Evolutionary conservation across 2,329 filamentous ascomycete genomes (phyloP), one percentile per base, ranked within the genome.

Genomic region (Sporothrix luriei): DNA sequence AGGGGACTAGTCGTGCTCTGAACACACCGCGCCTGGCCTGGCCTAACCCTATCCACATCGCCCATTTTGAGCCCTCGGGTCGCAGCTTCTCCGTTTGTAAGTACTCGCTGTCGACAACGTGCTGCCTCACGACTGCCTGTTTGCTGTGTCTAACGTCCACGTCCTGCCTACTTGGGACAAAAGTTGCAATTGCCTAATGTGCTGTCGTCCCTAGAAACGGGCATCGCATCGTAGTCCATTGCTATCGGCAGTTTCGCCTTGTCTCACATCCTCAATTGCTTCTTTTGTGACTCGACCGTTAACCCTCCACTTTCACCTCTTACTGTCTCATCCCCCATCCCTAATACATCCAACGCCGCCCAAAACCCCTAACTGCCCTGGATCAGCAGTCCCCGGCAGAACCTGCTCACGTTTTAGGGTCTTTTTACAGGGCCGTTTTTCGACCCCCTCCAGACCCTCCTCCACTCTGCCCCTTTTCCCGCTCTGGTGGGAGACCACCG

Each of bases 391-490:
- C 29, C 48, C 19, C 49, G 38, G 46, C 55, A 21, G 40, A 16
- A 3, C 40, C 40, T 61, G 62, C 66, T 68, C 61, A 66, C 67
- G 43, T 69, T 66, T 55, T 55, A 54, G 52, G 66, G 52, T 7
- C 26, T 52, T 52, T 38, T 52, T 52, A 26, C 54, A 64, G 43
- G 46, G 46, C 24, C 46, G 24, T 29, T 65, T 65, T 26, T 65
- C 46, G 62, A 43, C 52, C 26, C 52, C 51, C 43, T 57, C 54
- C 11, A n/a, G 29, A 19, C 62, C 51, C 54, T 59, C 66, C 66
- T 59, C 66, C 66, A 51, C 46, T 57, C 51, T 68, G 16, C 65
- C 49, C 69, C 65, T 57, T 70, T 66, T 68, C 55, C 54, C 57
- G 54, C 46, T 64, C 46, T 55, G 38, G 46, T 49, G 64, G n/a